phyloP scores from a whole-genome alignment of 2,329 filamentous ascomycete species.

The Cadophora sp. region DNA sequence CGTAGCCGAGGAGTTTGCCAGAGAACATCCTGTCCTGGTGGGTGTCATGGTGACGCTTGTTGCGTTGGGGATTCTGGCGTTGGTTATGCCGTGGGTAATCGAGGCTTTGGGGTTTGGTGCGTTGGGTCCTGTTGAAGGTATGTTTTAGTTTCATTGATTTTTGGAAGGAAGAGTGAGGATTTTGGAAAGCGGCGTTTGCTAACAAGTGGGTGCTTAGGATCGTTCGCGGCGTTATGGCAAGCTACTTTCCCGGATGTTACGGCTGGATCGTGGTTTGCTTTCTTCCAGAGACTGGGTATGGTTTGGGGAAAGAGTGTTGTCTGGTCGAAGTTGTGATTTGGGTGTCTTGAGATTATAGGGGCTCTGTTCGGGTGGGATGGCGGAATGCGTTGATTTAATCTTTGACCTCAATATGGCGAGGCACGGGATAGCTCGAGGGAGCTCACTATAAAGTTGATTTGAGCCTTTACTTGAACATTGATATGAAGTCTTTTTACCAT shows the following conservation, averaged over 20 bases:
- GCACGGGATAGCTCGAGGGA: neutral
- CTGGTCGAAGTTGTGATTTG: neutral
- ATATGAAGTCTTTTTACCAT: neutral
- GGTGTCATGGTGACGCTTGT: constrained; percentile 21
- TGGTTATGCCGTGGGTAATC: constrained; percentile 24
- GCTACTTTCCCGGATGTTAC: constrained; percentile 20
- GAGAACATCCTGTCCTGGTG: constrained; percentile 22
- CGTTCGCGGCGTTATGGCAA: constrained; percentile 29
- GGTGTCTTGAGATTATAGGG: neutral
- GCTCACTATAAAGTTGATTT: neutral
- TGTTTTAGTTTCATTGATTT: neutral
- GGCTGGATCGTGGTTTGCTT: constrained; percentile 21
- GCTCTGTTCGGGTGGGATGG: neutral
- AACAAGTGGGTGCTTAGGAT: constrained; percentile 14
- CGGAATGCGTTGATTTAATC: neutral
- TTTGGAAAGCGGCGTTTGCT: neutral
- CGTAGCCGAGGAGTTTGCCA: constrained; percentile 14
- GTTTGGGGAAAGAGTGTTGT: constrained; percentile 13
- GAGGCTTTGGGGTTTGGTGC: constrained; percentile 28
- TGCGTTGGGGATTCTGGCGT: constrained; percentile 23
- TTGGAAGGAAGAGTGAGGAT: neutral
- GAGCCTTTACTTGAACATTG: neutral
- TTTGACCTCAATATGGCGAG: neutral
- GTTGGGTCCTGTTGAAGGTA: constrained; percentile 24
- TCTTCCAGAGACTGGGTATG: constrained; percentile 28